phyloP scores from a whole-genome alignment of 768 basidiomycete species.

The Tulasnella calospora region DNA sequence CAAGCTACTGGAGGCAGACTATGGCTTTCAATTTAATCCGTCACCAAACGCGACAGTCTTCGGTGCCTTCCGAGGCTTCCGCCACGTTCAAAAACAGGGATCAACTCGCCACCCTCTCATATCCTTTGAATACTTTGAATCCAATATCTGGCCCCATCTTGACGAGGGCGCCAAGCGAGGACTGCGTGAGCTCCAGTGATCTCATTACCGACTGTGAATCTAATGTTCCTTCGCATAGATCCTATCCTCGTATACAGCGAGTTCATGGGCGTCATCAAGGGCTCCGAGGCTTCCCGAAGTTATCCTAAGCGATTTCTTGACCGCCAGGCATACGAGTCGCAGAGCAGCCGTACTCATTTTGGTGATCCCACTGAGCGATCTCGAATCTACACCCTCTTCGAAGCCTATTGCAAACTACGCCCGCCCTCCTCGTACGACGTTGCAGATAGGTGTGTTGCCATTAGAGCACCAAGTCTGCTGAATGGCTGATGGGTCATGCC shows the following conservation, averaged over 20 bases:
- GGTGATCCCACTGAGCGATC: constrained; percentile 51
- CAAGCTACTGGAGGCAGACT: constrained; percentile 14
- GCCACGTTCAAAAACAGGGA: background rate
- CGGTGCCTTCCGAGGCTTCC: background rate
- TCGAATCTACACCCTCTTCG: constrained; percentile 51
- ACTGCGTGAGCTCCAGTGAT: background rate
- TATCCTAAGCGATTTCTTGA: constrained; percentile 43
- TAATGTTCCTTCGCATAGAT: background rate
- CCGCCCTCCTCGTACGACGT: constrained; percentile 47
- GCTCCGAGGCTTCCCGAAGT: constrained; percentile 51
- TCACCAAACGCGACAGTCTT: background rate
- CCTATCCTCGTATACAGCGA: constrained; percentile 24
- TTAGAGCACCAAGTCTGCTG: too few species aligned
- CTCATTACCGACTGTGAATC: too few species aligned
- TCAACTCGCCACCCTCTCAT: background rate
- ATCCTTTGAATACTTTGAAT: constrained; percentile 14
- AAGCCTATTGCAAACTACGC: constrained; percentile 46
- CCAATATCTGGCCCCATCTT: constrained; percentile 23
- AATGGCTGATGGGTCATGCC: background rate
- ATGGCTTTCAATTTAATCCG: background rate
- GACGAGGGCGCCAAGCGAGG: background rate
- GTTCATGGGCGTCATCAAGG: constrained; percentile 38
- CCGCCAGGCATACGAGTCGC: constrained; percentile 42
- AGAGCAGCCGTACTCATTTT: constrained; percentile 51
- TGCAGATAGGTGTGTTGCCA: constrained; percentile 50